Percentiles rank a stretch among this genome's conserved stretches.
Conservation (phyloP, 176 grass and related monocot species). For the Musa itinerans region DNA sequence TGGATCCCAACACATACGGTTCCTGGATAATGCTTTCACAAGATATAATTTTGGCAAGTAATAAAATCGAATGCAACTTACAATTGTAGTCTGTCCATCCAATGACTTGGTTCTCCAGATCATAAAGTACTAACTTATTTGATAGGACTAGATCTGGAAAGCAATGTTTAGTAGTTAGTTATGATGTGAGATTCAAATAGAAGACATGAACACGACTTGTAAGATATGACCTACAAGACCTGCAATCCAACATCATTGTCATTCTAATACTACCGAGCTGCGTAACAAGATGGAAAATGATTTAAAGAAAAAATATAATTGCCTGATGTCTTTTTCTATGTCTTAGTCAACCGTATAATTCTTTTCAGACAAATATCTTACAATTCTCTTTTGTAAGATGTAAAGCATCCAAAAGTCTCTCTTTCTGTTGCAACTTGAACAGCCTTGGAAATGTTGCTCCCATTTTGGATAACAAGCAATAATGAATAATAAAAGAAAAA, state of each 20-base stretch:
- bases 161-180: neutral
- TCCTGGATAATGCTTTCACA: neutral
- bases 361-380: too few relatives aligned
- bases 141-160: conserved; percentile 82
- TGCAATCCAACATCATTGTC: neutral
- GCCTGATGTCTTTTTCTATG: too few relatives aligned
- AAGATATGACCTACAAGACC: neutral
- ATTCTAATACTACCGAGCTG: too few relatives aligned
- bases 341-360: too few relatives aligned
- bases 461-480: too few relatives aligned
- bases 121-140: conserved; percentile 85
- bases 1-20: neutral
- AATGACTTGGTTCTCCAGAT: conserved; percentile 89
- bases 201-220: neutral
- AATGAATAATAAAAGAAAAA: too few relatives aligned
- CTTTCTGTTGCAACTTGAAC: too few relatives aligned
- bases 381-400: too few relatives aligned
- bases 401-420: too few relatives aligned
- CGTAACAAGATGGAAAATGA: too few relatives aligned
- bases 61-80: conserved; percentile 25
- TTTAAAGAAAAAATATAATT: too few relatives aligned
- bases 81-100: conserved; percentile 93
- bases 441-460: too few relatives aligned
- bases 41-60: neutral
- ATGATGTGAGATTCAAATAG: neutral